phyloP scores from a whole-genome alignment of 805 yeast species.

The Wickerhamiella kazuoi region DNA sequence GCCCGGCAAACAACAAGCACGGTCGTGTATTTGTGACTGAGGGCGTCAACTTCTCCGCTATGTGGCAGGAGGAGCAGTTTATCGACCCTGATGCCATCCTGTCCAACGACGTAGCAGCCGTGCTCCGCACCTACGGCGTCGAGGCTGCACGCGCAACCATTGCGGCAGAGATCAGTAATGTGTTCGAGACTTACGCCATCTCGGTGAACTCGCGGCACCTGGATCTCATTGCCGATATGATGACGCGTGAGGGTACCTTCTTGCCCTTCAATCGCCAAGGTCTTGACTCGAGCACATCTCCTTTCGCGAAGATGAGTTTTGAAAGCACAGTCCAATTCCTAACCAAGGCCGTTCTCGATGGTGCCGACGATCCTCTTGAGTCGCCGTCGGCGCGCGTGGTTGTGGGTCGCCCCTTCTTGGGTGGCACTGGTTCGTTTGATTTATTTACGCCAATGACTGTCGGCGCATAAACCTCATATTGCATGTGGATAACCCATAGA shows the following conservation, averaged over 20 bases:
- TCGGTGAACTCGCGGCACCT: constrained; percentile 83
- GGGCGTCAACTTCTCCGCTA: constrained; percentile 92
- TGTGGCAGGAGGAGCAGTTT: constrained; percentile 96
- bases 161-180: constrained; percentile 88
- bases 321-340: constrained; percentile 96
- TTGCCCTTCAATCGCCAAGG: constrained; percentile 97
- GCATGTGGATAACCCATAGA: too few species aligned
- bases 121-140: constrained; percentile 82
- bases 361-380: constrained; percentile 72
- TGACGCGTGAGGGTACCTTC: constrained; percentile 97
- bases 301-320: constrained; percentile 96
- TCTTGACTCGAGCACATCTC: constrained; percentile 84
- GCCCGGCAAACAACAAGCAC: constrained; percentile 54
- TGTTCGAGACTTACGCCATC: constrained; percentile 91
- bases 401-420: constrained; percentile 72
- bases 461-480: neutral
- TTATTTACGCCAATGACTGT: constrained; percentile 22
- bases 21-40: constrained; percentile 77
- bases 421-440: constrained; percentile 95
- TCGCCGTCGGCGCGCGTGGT: constrained; percentile 90
- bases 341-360: constrained; percentile 88
- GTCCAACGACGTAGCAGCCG: constrained; percentile 86
- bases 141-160: constrained; percentile 98
- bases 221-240: constrained; percentile 94
- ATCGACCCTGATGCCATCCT: constrained; percentile 75